Percentiles rank a stretch among this genome's conserved stretches.
Evolutionary conservation across 73 alveolate species (phyloP).

Genomic region (Paraurostyla sp.): DNA sequence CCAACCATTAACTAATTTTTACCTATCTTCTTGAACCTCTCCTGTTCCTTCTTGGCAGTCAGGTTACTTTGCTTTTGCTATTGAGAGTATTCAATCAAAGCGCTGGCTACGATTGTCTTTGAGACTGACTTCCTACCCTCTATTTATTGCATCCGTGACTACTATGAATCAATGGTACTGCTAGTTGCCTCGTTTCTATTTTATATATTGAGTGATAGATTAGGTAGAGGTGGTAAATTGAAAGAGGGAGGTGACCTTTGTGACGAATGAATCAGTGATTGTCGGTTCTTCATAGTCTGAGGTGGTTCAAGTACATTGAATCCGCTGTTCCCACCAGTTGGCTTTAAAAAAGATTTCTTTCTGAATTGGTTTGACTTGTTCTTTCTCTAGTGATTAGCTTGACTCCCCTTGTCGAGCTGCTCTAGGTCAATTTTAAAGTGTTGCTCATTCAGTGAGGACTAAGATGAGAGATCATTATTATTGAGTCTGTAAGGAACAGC

Average conservation of each 20-base stretch:
- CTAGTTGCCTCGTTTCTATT: background rate
- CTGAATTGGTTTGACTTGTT: background rate
- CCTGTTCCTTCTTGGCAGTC: background rate
- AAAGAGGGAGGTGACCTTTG: background rate
- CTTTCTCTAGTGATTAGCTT: background rate
- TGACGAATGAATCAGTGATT: background rate
- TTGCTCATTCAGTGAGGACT: background rate
- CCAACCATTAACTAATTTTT: too few species aligned
- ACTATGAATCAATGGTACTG: background rate
- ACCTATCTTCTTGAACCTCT: too few species aligned
- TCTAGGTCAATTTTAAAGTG: background rate
- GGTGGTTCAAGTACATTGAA: too few species aligned
- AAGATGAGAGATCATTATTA: too few species aligned
- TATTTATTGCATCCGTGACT: background rate
- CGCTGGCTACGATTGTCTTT: background rate
- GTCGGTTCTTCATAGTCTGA: background rate
- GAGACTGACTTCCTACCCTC: background rate
- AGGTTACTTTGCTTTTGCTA: background rate
- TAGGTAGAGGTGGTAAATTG: constrained; percentile 33
- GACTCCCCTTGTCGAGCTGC: background rate
- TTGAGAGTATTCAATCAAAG: background rate
- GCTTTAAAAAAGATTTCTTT: too few species aligned
- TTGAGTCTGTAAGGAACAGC: background rate
- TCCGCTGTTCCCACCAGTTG: too few species aligned
- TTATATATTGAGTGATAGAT: background rate